Evolutionary conservation across 2,329 filamentous ascomycete genomes (phyloP), one percentile per base, ranked within the genome.

Genomic region (Apiospora aurea): DNA sequence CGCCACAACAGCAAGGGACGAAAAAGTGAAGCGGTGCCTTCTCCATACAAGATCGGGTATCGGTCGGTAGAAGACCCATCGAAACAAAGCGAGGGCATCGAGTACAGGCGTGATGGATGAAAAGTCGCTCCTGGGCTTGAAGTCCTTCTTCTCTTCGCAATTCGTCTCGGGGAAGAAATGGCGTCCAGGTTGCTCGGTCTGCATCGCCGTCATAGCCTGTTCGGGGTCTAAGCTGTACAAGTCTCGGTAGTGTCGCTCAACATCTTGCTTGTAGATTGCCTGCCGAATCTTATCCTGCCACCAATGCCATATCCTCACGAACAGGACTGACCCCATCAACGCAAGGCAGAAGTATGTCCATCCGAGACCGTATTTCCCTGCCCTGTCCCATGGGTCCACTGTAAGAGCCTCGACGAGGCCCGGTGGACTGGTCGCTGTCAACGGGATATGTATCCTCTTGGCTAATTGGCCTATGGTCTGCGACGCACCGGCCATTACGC

Each of bases 241-340:
- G 69, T 85, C 81, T 72, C 81, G 88, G 80, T 89, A 91, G 77
- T 92, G 88, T 77, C 91, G 87, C 78, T 93, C 87, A 77, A 94
- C 87, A 80, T 94, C 91, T 79, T 96, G 92, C 83, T 97, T 96
- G 84, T 96, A 94, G 73, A 96, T 90, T 74, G 94, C 95, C 76
- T 95, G 93, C 76, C 95, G 90, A 75, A 97, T 94, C 84, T 96
- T 97, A 85, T 98, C 95, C 77, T 95, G 94, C 92, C 94, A 97
- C 76, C 93, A 91, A 82, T 97, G 93, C 87, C 95, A 97, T 79
- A 93, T 87, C 75, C 94, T 91, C 79, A 96, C 86, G 14, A 92
- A 78, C 14, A 93, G 84, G 5, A 95, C 91, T 70, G 90, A 78
- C 41, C 88, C 87, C 75, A 95, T 87, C 73, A 98, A 81, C 69